Evolutionary conservation across 352 stramenopile species (phyloP).

Genomic region (Globisporangium paroecandrum): DNA sequence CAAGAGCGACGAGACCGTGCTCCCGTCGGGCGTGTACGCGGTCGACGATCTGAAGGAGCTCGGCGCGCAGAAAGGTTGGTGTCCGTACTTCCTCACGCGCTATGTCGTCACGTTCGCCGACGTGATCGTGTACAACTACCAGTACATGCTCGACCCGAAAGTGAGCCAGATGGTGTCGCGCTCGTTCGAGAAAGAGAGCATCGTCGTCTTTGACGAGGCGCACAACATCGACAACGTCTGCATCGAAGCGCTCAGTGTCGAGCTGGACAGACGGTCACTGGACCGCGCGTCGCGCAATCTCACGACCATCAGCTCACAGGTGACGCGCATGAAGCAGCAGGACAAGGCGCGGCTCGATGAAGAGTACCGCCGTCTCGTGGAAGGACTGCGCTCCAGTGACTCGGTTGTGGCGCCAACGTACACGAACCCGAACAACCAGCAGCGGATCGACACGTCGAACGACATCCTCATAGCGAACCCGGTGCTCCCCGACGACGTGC

Average conservation of each 20-base stretch:
- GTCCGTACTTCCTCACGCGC: slow-evolving; percentile 98
- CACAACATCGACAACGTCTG: slow-evolving; percentile 99
- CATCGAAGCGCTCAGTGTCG: slow-evolving; percentile 97
- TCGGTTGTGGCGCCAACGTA: slow-evolving; percentile 55
- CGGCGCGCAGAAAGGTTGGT: slow-evolving; percentile 91
- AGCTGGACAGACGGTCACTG: slow-evolving; percentile 90
- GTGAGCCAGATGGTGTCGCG: slow-evolving; percentile 89
- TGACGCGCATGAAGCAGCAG: slow-evolving; percentile 87
- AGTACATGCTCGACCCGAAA: slow-evolving; percentile 99
- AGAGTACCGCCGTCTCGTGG: slow-evolving; percentile 95
- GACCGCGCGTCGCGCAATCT: slow-evolving; percentile 92
- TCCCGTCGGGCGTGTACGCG: slow-evolving; percentile 93
- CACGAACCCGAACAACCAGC: slow-evolving; percentile 35
- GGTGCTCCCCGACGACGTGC: slow-evolving; percentile 90
- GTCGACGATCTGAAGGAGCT: slow-evolving; percentile 95
- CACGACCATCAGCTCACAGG: slow-evolving; percentile 66
- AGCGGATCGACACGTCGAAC: slow-evolving; percentile 45
- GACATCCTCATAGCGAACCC: slow-evolving; percentile 77
- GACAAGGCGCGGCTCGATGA: slow-evolving; percentile 90
- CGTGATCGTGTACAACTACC: slow-evolving; percentile 99
- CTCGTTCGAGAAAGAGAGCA: slow-evolving; percentile 92
- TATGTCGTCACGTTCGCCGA: slow-evolving; percentile 97
- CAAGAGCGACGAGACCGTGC: slow-evolving; percentile 91
- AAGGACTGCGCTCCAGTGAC: slow-evolving; percentile 92
- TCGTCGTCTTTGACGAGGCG: slow-evolving; percentile 97